Evolutionary conservation across 768 basidiomycete species (phyloP).

Genomic region (Psilocybe sp.): DNA sequence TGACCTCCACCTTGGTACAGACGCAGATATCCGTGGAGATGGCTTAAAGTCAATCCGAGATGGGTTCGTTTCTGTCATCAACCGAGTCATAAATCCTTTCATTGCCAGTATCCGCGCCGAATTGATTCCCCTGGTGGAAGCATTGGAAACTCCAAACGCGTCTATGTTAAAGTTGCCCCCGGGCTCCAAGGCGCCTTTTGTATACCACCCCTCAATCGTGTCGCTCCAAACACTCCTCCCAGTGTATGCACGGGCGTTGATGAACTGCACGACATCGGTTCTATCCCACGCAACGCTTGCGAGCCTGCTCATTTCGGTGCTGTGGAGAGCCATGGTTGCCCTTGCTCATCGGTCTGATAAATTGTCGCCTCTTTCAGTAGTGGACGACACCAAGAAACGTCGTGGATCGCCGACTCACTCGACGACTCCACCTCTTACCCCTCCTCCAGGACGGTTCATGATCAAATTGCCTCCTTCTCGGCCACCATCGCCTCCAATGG

Average conservation of each 20-base stretch:
- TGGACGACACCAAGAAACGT: slow-evolving; percentile 39
- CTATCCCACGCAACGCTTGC: slow-evolving; percentile 62
- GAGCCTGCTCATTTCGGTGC: slow-evolving; percentile 65
- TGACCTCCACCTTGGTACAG: slow-evolving; percentile 57
- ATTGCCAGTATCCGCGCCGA: slow-evolving; percentile 59
- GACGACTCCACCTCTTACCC: slow-evolving; percentile 52
- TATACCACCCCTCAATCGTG: slow-evolving; percentile 58
- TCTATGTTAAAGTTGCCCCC: slow-evolving; percentile 24
- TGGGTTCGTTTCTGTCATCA: slow-evolving; percentile 65
- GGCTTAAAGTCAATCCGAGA: slow-evolving; percentile 69
- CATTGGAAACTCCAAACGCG: slow-evolving; percentile 49
- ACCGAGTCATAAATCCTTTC: slow-evolving; percentile 64
- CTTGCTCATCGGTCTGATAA: slow-evolving; percentile 54
- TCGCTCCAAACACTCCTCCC: slow-evolving; percentile 60
- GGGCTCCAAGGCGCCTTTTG: slow-evolving; percentile 27
- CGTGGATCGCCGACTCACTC: slow-evolving; percentile 31
- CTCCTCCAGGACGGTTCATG: slow-evolving; percentile 56
- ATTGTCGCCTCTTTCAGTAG: slow-evolving; percentile 38
- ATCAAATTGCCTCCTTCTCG: slow-evolving; percentile 69
- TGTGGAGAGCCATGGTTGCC: slow-evolving; percentile 75
- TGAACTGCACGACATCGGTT: slow-evolving; percentile 50
- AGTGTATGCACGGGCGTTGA: slow-evolving; percentile 55
- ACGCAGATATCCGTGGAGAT: slow-evolving; percentile 61
- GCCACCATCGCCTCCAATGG: slow-evolving; percentile 58
- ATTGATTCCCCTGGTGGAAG: slow-evolving; percentile 58